phyloP scores from a whole-genome alignment of 768 basidiomycete genomes.

The Tylopilus subfusipes region DNA sequence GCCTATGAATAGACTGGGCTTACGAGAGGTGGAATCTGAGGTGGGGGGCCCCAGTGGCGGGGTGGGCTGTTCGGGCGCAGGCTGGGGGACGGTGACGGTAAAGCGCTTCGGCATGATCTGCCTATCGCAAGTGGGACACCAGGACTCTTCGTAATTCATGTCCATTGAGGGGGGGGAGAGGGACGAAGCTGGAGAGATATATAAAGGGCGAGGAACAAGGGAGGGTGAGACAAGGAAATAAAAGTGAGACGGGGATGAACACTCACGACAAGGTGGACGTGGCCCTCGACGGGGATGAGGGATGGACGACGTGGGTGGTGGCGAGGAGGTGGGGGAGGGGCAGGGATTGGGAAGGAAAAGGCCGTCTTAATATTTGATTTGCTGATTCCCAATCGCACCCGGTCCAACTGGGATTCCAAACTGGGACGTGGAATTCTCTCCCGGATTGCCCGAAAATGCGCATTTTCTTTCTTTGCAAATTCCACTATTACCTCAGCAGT shows the following conservation, averaged over 20 bases:
- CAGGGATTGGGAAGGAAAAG: conserved; percentile 28
- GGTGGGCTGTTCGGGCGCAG: conserved; percentile 16
- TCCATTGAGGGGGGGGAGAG: conserved; percentile 26
- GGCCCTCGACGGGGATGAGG: not conserved
- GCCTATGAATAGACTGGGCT: conserved; percentile 12
- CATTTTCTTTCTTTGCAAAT: conserved; percentile 27
- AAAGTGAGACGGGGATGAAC: not conserved
- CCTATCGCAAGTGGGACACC: conserved; percentile 78
- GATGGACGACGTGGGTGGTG: conserved; percentile 17
- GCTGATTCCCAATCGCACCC: conserved; percentile 35
- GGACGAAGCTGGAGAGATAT: conserved; percentile 4
- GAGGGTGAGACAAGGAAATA: conserved; percentile 21
- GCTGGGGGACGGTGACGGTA: conserved; percentile 43
- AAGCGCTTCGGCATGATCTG: conserved; percentile 78
- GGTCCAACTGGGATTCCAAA: conserved; percentile 19
- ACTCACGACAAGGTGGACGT: conserved; percentile 9
- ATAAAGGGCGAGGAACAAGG: conserved; percentile 12
- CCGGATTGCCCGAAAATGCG: conserved; percentile 29
- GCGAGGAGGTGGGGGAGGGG: conserved; percentile 20
- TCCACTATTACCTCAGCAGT: conserved; percentile 28
- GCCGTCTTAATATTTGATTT: conserved; percentile 39
- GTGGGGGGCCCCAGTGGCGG: conserved; percentile 32
- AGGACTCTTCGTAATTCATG: conserved; percentile 59
- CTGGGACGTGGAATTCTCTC: conserved; percentile 15
- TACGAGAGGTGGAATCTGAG: conserved; percentile 40